phyloP scores from a whole-genome alignment of 306 rosid genomes.

The Gastrolobium bilobum region DNA sequence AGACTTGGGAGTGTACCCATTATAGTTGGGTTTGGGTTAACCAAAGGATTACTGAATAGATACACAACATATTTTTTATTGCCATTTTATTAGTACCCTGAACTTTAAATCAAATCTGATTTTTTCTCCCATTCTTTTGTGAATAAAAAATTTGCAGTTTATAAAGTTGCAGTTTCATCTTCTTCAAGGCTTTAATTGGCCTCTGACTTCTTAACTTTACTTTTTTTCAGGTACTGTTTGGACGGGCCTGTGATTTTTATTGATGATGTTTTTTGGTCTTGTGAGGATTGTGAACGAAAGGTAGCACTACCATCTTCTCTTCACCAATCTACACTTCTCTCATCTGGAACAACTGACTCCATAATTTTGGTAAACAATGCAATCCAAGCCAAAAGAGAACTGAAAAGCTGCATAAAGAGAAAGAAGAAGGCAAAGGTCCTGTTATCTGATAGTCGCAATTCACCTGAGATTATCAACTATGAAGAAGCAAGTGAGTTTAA shows the following conservation, averaged over 20 bases:
- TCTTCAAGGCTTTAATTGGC: slow-evolving; percentile 5
- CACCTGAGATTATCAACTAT: slow-evolving; percentile 27
- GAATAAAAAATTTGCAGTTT: slow-evolving; percentile 10
- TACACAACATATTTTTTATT: neutral
- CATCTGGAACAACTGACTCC: slow-evolving; percentile 12
- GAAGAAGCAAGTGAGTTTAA: slow-evolving; percentile 32
- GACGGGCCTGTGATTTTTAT: slow-evolving; percentile 51
- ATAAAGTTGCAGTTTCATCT: slow-evolving; percentile 8
- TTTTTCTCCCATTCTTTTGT: neutral
- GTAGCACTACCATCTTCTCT: slow-evolving; percentile 39
- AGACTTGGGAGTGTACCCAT: slow-evolving; percentile 5
- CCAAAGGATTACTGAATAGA: slow-evolving; percentile 21
- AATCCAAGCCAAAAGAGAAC: slow-evolving; percentile 23
- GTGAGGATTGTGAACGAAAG: slow-evolving; percentile 73
- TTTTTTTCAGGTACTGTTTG: slow-evolving; percentile 69
- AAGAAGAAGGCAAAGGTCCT: slow-evolving; percentile 25
- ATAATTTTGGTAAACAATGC: slow-evolving; percentile 32
- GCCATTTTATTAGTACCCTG: neutral
- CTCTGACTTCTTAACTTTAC: slow-evolving; percentile 4
- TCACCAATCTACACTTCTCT: slow-evolving; percentile 27
- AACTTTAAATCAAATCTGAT: slow-evolving; percentile 1
- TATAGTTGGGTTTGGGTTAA: slow-evolving; percentile 9
- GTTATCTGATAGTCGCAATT: slow-evolving; percentile 16
- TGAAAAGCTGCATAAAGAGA: neutral
- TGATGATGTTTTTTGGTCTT: slow-evolving; percentile 69